Base-by-base conservation (phyloP, 495 filamentous ascomycete genomes). In the Trypethelium eluteriae region DNA sequence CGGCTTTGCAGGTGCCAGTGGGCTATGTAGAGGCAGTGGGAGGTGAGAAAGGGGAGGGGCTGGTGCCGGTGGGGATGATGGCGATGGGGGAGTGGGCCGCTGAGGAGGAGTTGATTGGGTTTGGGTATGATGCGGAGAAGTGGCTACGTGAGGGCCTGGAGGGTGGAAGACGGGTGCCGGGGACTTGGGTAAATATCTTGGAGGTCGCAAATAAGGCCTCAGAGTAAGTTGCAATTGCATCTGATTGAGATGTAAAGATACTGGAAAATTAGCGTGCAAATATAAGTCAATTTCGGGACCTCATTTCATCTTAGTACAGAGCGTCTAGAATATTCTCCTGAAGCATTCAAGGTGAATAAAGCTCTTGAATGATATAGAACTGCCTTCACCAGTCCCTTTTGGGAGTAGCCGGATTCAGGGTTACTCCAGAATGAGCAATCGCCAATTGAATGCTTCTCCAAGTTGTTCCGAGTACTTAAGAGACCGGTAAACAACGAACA, bases 51-150 rank as follows among this genome's bases (percentile, higher is more conserved):
- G 81, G 84, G 61, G 68, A 80, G 64, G 77, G 83, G 64, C 79
- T 78, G 41, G 77, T 92, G 12, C 92, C 93, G 0, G 81, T 96
- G 35, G 91, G 91, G n/a, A 66, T 96, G 65, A 93, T 93, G 89
- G 93, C 86, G 2, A 90, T 93, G 85, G 86, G 83, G 0, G 89
- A 96, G 76, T 96, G 93, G 93, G 92, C 92, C 0, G 79, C 75
- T 12, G 93, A 97, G 75, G 92, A 95, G 70, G 83, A 82, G 47
- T 75, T 96, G 74, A 77, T 97, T 61, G 84, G 78, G 63, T 92
- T 88, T 79, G 92, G 90, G 62, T 82, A 82, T 65, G 86, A 89
- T 71, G 82, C 80, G 0, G 91, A 96, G 79, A 71, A 70, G 64
- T 84, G 76, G 53, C 56, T 84, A 50, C 71, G 77, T 68, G 77